Percentiles rank a stretch among this genome's conserved stretches.
phyloP scores from a whole-genome alignment of 108 stramenopile genomes.

The Cylindrotheca closterium region DNA sequence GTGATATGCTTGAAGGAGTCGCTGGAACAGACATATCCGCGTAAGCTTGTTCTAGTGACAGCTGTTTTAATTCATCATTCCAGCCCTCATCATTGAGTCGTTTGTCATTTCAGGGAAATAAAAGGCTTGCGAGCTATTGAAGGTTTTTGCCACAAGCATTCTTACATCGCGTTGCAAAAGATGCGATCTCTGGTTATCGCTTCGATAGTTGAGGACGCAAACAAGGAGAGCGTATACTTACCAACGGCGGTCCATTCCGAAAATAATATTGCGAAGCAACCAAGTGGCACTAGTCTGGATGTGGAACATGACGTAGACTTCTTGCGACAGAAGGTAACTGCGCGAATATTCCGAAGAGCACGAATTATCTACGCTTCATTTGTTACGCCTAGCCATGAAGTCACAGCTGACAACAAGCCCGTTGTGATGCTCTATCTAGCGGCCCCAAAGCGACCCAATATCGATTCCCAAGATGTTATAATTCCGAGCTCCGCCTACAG shows the following conservation, averaged over 20 bases:
- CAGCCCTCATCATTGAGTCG: too few relatives aligned
- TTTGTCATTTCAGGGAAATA: too few relatives aligned
- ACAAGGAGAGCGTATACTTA: too few relatives aligned
- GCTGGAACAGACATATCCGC: slow-evolving; percentile 9
- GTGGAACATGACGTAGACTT: too few relatives aligned
- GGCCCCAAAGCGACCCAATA: background rate
- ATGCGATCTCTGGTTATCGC: slow-evolving; percentile 4
- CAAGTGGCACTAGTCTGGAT: too few relatives aligned
- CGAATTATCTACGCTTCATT: background rate
- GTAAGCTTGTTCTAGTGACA: too few relatives aligned
- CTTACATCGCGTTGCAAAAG: background rate
- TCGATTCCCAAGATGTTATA: background rate
- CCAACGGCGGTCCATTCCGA: too few relatives aligned
- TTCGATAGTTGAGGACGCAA: background rate
- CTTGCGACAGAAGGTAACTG: too few relatives aligned
- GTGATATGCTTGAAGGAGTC: background rate
- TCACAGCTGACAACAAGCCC: background rate
- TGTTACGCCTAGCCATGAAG: background rate
- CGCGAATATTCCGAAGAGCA: background rate
- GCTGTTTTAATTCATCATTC: too few relatives aligned
- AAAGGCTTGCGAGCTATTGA: background rate
- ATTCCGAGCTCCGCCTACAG: background rate
- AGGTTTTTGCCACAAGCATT: slow-evolving; percentile 5
- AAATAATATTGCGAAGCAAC: too few relatives aligned
- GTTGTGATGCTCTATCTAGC: background rate